phyloP scores from a whole-genome alignment of 306 rosid species.

The Cucurbita argyrosperma region DNA sequence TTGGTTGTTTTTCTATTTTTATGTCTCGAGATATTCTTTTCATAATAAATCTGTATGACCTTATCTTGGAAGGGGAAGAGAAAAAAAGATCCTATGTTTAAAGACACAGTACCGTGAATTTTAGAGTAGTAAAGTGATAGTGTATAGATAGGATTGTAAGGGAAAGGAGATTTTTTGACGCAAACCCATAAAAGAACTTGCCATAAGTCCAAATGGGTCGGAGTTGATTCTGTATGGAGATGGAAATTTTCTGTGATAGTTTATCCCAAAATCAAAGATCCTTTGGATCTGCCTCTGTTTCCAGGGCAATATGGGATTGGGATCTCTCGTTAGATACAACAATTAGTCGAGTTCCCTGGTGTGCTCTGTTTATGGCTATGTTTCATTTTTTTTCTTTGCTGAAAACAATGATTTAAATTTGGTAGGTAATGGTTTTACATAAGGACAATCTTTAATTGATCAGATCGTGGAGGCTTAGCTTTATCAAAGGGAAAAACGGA shows the following conservation, averaged over 20 bases:
- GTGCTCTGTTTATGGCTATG: not conserved
- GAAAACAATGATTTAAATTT: not conserved
- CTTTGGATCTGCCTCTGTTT: constrained; percentile 1
- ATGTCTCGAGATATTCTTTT: not conserved
- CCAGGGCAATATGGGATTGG: not conserved
- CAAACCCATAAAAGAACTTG: not conserved
- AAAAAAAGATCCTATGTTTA: not conserved
- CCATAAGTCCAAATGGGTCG: constrained; percentile 12
- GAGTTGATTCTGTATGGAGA: constrained; percentile 10
- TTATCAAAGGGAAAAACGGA: constrained; percentile 13
- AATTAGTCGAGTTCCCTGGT: not conserved
- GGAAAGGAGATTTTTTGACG: not conserved
- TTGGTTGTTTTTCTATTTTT: not conserved
- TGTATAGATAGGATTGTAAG: not conserved
- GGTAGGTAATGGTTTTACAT: not conserved
- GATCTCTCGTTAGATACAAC: not conserved
- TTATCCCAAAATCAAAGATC: not conserved
- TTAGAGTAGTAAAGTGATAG: not conserved
- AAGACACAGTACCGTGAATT: not conserved
- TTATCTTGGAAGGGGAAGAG: not conserved
- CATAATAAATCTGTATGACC: not conserved
- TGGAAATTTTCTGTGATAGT: no score
- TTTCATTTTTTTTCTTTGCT: not conserved
- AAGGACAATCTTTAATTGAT: constrained; percentile 4
- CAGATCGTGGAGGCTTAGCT: constrained; percentile 5